Percentiles rank a stretch among this genome's conserved stretches.
These are phyloP conservation scores for Leptographium wingfieldii DNA, from an alignment of 2,329 filamentous ascomycete species.

Conservation along the genomic window DNA sequence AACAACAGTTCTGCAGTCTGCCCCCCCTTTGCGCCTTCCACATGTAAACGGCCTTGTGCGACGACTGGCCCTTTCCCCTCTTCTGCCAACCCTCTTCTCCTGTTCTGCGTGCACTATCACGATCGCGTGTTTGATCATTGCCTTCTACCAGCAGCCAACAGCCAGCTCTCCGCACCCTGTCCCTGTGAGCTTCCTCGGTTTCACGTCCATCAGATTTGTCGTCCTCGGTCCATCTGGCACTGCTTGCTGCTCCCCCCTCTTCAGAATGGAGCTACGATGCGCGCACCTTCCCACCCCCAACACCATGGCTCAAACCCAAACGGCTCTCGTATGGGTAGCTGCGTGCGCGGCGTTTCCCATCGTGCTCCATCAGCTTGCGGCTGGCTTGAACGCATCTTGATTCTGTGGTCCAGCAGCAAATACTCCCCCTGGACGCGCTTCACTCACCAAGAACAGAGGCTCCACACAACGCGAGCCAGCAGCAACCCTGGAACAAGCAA, in stretches of 20 bases:
- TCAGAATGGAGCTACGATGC: no score
- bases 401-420: not conserved
- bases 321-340: not conserved
- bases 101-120: not conserved
- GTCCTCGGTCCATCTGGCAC: not conserved
- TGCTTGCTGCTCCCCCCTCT: not conserved
- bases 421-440: not conserved
- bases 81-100: not conserved
- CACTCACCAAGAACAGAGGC: not conserved
- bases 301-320: not conserved
- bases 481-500: slow-evolving; percentile 9
- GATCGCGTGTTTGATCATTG: not conserved
- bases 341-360: not conserved
- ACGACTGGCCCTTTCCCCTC: not conserved
- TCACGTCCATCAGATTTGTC: not conserved
- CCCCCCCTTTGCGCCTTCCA: not conserved
- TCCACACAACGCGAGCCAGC: slow-evolving; percentile 10
- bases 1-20: not conserved
- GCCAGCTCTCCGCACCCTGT: no score
- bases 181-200: not conserved
- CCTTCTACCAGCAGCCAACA: not conserved
- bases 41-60: not conserved
- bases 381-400: not conserved
- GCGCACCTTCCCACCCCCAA: no score
- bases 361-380: not conserved